A percentile compares a stretch with the other conserved stretches of the same genome.
phyloP scores from a whole-genome alignment of 2,329 filamentous ascomycete species.

The Diplodia seriata region DNA sequence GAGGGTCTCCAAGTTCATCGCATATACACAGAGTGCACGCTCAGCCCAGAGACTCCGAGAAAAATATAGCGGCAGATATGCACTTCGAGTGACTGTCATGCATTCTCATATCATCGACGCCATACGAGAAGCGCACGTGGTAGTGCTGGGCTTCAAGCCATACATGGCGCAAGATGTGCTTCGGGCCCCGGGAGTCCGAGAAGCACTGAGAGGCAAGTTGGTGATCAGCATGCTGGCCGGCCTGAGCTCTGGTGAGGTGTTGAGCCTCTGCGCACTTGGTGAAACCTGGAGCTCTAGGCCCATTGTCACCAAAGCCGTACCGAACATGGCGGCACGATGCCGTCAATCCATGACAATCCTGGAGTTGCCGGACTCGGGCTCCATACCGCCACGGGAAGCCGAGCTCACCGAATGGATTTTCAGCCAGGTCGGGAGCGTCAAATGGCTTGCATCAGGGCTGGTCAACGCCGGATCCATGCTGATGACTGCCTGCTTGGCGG shows the following conservation, averaged over 20 bases:
- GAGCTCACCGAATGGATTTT: not conserved
- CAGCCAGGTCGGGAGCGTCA: slow-evolving; percentile 1
- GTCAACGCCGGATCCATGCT: not conserved
- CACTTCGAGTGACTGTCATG: not conserved
- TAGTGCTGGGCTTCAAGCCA: slow-evolving; percentile 12
- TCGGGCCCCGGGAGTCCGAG: not conserved
- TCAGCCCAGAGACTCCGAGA: not conserved
- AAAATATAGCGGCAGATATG: not conserved
- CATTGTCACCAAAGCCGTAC: not conserved
- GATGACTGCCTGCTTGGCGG: slow-evolving; percentile 6
- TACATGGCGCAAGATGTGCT: not conserved
- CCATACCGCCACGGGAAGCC: not conserved
- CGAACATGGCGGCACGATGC: not conserved
- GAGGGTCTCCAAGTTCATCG: slow-evolving; percentile 4
- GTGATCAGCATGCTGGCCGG: slow-evolving; percentile 7
- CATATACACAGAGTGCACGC: not conserved
- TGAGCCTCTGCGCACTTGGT: not conserved
- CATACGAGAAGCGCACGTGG: slow-evolving; percentile 1
- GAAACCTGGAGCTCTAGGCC: too few species aligned
- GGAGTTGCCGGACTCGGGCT: not conserved
- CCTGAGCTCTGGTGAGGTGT: not conserved
- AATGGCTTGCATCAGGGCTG: not conserved
- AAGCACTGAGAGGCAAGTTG: not conserved
- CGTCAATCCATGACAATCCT: slow-evolving; percentile 10
- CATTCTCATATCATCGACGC: not conserved